phyloP scores from a whole-genome alignment of 805 yeast genomes.

The Clavispora phyllophila region DNA sequence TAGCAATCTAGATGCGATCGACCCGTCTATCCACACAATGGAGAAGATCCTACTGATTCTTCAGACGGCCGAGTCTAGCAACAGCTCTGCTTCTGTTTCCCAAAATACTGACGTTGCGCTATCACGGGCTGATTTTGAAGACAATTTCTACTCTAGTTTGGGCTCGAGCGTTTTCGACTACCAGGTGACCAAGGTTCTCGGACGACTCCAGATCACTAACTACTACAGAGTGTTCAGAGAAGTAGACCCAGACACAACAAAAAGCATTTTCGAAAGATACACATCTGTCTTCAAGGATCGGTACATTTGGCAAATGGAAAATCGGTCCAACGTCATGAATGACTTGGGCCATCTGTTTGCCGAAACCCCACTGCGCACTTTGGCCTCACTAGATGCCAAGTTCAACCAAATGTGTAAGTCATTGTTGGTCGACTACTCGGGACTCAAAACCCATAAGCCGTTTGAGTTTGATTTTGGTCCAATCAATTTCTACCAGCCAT shows the following conservation, averaged over 20 bases:
- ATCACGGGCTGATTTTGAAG: neutral
- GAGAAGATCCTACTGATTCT: conserved; percentile 11
- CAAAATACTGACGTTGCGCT: neutral
- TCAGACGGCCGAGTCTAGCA: conserved; percentile 8
- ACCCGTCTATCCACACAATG: conserved; percentile 14
- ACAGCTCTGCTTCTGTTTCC: neutral
- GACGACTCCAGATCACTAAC: conserved; percentile 2
- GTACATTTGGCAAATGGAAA: neutral
- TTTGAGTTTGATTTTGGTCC: conserved; percentile 3
- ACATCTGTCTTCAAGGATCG: conserved; percentile 6
- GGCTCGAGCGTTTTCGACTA: conserved; percentile 9
- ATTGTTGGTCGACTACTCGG: neutral
- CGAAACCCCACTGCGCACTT: neutral
- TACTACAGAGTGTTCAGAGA: conserved; percentile 6
- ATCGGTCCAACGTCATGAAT: neutral
- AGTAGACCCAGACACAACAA: conserved; percentile 5
- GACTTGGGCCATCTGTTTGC: conserved; percentile 4
- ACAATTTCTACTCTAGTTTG: conserved; percentile 1
- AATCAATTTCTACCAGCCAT: conserved; percentile 8
- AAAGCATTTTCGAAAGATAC: conserved; percentile 5
- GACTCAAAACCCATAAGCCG: neutral
- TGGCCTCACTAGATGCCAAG: neutral
- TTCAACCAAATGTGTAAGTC: neutral
- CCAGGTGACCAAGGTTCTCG: conserved; percentile 6
- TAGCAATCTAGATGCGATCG: conserved; percentile 2